Conservation (phyloP, 2,329 filamentous ascomycete species). For the Cladosporium sp. region DNA sequence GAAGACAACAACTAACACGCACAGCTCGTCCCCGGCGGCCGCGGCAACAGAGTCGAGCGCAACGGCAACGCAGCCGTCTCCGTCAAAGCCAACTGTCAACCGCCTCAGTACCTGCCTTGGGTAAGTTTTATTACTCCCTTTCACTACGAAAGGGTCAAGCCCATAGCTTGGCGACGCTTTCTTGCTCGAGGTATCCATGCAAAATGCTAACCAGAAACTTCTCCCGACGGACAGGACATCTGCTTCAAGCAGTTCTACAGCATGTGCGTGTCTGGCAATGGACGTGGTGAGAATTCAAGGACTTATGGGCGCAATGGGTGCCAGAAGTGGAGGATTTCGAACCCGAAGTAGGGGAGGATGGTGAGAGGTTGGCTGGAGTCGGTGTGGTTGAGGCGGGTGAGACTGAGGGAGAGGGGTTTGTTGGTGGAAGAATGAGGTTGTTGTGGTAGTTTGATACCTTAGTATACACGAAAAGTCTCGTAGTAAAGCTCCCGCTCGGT, state of each 20-base stretch:
- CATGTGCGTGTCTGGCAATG: constrained; percentile 8
- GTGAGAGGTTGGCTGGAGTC: neutral
- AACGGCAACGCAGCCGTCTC: constrained; percentile 14
- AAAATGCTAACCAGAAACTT: too few species aligned
- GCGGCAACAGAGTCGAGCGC: constrained; percentile 9
- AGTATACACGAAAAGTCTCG: too few species aligned
- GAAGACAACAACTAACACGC: neutral
- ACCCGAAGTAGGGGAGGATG: neutral
- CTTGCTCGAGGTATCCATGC: too few species aligned
- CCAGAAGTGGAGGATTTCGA: constrained; percentile 10
- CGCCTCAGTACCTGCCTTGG: constrained; percentile 22
- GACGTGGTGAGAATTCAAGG: constrained; percentile 5
- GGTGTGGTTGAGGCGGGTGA: neutral
- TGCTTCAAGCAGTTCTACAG: constrained; percentile 14
- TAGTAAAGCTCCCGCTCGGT: too few species aligned
- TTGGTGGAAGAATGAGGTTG: too few species aligned
- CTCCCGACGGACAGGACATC: constrained; percentile 4
- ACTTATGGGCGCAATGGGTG: neutral
- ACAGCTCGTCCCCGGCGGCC: constrained; percentile 3
- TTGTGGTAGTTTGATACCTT: too few species aligned
- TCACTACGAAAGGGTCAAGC: too few species aligned
- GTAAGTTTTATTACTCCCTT: too few species aligned
- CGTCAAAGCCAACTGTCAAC: constrained; percentile 18
- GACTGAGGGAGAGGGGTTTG: too few species aligned
- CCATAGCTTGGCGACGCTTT: too few species aligned